Base-by-base conservation (phyloP, 345 rosid species). In the Cardamine occulta region DNA sequence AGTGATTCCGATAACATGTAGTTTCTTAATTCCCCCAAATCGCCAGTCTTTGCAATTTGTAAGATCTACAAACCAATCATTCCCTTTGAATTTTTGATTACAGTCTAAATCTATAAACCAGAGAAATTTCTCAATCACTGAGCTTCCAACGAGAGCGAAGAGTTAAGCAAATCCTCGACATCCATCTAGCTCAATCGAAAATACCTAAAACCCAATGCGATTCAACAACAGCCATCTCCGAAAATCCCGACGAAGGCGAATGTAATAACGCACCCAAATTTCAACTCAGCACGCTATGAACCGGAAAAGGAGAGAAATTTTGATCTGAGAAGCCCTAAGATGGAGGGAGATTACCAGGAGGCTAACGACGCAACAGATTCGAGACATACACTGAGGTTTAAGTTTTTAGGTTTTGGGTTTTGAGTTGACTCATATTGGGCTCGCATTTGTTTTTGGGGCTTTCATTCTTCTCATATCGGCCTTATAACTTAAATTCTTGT, bases 321-420 rank as follows among this genome's bases (percentile, higher is more conserved):
- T 58, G 74, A 75, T 40, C 47, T 68, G 79, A 75, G 74, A 54
- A 63, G 24, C 35, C 54, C 62, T 63, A 69, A 73, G 77, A 72
- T 8, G 28, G 68, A 21, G 11, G 31, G 70, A 70, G 52, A 57
- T 32, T 21, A 47, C n/a, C 66, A 61, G 77, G 77, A 76, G 80
- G 80, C 75, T 32, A 53, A 53, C 64, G 74, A 63, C 68, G 61
- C 45, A 24, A 28, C 68, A 42, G 48, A 7, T 73, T 53, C n/a
- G 48, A 51, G 60, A 47, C 28, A 32, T 0, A 29, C 68, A 62
- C 74, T 54, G 74, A 76, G 80, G 74, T 76, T 76, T 69, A 69
- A 76, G 80, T 74, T 75, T 76, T 68, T 40, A 53, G 63, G 57
- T 75, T 56, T 52, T 54, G 39, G 74, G 34, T 66, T 66, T 47